phyloP scores from a whole-genome alignment of 2,329 filamentous ascomycete species.

The Cryphonectria parasitica region DNA sequence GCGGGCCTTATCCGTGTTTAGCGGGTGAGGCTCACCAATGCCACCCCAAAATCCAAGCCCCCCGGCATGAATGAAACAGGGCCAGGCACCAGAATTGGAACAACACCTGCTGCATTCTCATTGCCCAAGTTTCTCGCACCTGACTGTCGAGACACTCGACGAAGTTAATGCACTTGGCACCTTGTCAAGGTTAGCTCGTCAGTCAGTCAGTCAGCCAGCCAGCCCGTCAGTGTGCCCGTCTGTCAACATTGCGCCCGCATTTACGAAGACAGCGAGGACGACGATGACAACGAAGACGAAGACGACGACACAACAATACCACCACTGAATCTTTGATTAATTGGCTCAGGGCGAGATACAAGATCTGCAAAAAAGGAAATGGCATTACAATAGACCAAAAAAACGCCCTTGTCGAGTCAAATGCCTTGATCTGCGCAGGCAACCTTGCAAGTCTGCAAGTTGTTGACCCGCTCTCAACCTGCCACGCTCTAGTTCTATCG shows the following conservation, averaged over 20 bases:
- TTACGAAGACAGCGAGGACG: constrained; percentile 1
- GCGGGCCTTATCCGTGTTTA: constrained; percentile 2
- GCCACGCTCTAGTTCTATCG: constrained; percentile 17
- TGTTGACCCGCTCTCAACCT: constrained; percentile 8
- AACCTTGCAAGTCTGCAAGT: constrained; percentile 21
- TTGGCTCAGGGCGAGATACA: background rate
- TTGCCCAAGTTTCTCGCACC: background rate
- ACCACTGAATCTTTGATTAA: background rate
- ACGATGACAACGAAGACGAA: background rate
- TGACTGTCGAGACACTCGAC: constrained; percentile 2
- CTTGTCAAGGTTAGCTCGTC: constrained; percentile 21
- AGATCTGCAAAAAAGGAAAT: constrained; percentile 6
- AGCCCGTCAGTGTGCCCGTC: background rate
- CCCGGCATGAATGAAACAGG: constrained; percentile 14
- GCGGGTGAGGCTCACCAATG: constrained; percentile 10
- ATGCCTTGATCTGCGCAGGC: constrained; percentile 20
- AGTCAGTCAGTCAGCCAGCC: constrained; percentile 1
- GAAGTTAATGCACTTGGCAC: constrained; percentile 14
- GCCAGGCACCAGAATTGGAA: constrained; percentile 12
- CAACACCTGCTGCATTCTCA: background rate
- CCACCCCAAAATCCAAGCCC: background rate
- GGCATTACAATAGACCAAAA: constrained; percentile 25
- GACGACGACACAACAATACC: background rate
- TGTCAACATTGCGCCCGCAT: constrained; percentile 4
- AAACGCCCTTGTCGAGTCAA: background rate